Conservation (phyloP, 1,284 basidiomycete genomes). For the Ustilago loliicola region DNA sequence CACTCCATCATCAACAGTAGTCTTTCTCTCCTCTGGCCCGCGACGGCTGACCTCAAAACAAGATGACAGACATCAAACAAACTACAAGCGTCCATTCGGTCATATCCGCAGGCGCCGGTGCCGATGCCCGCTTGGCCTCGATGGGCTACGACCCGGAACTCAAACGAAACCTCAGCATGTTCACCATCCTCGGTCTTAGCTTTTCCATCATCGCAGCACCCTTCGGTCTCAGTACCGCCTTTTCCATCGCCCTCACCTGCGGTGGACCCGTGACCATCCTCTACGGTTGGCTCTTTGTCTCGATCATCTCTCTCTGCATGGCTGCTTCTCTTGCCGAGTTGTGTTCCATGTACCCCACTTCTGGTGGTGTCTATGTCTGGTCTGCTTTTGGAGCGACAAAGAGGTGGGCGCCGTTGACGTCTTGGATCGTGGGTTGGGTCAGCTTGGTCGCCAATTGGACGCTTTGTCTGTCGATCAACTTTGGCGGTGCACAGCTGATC, state of each 20-base stretch:
- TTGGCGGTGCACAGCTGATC: conserved; percentile 73
- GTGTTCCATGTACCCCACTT: conserved; percentile 73
- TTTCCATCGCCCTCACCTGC: conserved; percentile 72
- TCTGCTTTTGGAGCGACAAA: conserved; percentile 72
- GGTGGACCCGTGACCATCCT: conserved; percentile 71
- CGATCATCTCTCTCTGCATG: conserved; percentile 72
- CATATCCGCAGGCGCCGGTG: conserved; percentile 56
- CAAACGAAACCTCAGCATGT: conserved; percentile 72
- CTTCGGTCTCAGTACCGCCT: conserved; percentile 71
- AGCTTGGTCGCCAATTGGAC: conserved; percentile 73
- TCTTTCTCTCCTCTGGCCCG: too few species aligned
- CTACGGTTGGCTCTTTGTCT: conserved; percentile 73
- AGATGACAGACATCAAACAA: conserved; percentile 38
- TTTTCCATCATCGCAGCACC: conserved; percentile 73
- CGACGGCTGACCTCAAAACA: too few species aligned
- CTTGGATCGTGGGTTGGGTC: conserved; percentile 73
- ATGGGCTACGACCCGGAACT: conserved; percentile 73
- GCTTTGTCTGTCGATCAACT: conserved; percentile 72
- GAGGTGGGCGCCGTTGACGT: conserved; percentile 71
- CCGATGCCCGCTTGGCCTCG: conserved; percentile 69
- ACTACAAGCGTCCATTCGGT: conserved; percentile 55
- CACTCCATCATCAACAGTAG: not conserved
- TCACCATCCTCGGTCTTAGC: conserved; percentile 72
- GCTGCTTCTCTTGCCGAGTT: conserved; percentile 73
- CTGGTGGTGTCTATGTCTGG: conserved; percentile 73